A percentile compares a stretch with the other conserved stretches of the same genome.
Evolutionary conservation across 495 filamentous ascomycete genomes (phyloP).

Genomic region (Ramalina peruviana): DNA sequence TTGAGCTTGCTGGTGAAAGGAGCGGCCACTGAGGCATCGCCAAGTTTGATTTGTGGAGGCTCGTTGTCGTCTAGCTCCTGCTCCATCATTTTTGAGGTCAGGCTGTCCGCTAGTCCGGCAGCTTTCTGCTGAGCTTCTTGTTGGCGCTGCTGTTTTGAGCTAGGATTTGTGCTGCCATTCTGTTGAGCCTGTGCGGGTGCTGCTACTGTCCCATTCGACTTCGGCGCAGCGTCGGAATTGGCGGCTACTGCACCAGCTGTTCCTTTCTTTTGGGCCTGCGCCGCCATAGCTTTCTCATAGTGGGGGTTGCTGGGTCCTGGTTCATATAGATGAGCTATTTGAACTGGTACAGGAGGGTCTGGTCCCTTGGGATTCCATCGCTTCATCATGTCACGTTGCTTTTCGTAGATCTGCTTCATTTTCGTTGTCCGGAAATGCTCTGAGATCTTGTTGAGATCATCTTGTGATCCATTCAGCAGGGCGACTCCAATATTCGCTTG

Average conservation of each 20-base stretch:
- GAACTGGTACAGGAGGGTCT: slow-evolving; percentile 54
- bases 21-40: slow-evolving; percentile 91
- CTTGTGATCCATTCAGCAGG: slow-evolving; percentile 83
- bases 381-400: slow-evolving; percentile 79
- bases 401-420: slow-evolving; percentile 98
- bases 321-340: slow-evolving; percentile 91
- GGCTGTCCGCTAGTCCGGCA: slow-evolving; percentile 69
- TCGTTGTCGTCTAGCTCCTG: slow-evolving; percentile 76
- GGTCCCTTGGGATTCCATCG: slow-evolving; percentile 85
- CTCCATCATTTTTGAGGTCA: slow-evolving; percentile 82
- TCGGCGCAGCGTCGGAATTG: slow-evolving; percentile 19
- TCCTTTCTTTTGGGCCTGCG: slow-evolving; percentile 64
- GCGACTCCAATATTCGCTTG: slow-evolving; percentile 96
- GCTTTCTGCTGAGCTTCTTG: slow-evolving; percentile 54
- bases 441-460: slow-evolving; percentile 79
- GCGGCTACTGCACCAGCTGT: slow-evolving; percentile 28
- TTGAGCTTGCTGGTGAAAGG: slow-evolving; percentile 96
- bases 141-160: slow-evolving; percentile 45
- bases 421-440: slow-evolving; percentile 87
- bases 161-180: slow-evolving; percentile 34
- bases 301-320: slow-evolving; percentile 88
- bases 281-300: slow-evolving; percentile 81
- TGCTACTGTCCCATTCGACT: slow-evolving; percentile 49
- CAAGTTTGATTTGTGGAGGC: slow-evolving; percentile 90
- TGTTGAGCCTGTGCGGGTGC: slow-evolving; percentile 59